Conservation (phyloP, 208 protist species). For the Paratrypanosoma confusum region DNA sequence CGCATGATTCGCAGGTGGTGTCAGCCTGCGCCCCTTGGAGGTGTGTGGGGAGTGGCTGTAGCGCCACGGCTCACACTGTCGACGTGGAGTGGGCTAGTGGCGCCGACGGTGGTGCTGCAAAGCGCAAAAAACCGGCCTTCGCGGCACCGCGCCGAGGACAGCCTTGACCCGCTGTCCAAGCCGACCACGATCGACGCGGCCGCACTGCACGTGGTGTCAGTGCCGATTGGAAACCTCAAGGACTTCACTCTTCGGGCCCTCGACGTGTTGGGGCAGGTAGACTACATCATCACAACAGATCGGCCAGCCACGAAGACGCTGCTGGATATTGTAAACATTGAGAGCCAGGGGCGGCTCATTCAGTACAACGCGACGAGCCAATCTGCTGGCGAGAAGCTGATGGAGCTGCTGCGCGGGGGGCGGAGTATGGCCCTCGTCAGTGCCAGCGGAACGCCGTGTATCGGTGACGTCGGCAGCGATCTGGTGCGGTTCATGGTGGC, state of each 20-base stretch:
- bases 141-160: slow-evolving; percentile 42
- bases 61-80: too few relatives aligned
- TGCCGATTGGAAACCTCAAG: slow-evolving; percentile 88
- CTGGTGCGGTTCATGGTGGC: slow-evolving; percentile 76
- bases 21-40: too few relatives aligned
- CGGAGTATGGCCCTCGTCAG: slow-evolving; percentile 85
- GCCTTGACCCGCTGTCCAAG: slow-evolving; percentile 71
- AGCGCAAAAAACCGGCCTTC: slow-evolving; percentile 54
- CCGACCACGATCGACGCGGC: slow-evolving; percentile 64
- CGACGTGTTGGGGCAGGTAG: slow-evolving; percentile 69
- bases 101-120: too few relatives aligned
- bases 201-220: slow-evolving; percentile 75
- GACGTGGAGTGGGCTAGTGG: too few relatives aligned
- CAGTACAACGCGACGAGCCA: slow-evolving; percentile 74
- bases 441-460: slow-evolving; percentile 77
- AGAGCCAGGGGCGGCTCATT: slow-evolving; percentile 68
- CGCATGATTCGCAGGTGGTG: too few relatives aligned
- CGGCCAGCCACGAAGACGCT: slow-evolving; percentile 71
- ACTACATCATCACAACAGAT: slow-evolving; percentile 85
- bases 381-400: slow-evolving; percentile 56
- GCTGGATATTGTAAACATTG: slow-evolving; percentile 75
- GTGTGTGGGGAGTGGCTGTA: too few relatives aligned
- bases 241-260: slow-evolving; percentile 80
- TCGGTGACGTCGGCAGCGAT: slow-evolving; percentile 73
- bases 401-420: slow-evolving; percentile 74